phyloP scores from a whole-genome alignment of 2,329 filamentous ascomycete genomes.

The Colletotrichum sp. region DNA sequence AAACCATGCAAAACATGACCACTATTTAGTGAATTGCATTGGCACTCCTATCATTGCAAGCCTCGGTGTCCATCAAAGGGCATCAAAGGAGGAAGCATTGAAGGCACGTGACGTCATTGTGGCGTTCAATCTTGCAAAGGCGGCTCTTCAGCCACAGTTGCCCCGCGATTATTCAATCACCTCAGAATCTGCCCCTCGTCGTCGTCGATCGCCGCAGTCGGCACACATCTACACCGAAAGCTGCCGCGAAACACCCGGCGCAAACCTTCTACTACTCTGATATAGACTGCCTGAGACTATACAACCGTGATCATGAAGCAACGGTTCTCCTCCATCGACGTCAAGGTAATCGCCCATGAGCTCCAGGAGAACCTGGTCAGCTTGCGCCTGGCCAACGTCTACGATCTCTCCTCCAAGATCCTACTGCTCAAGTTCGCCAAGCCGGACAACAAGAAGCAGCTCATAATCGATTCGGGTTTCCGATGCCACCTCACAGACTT shows the following conservation, averaged over 20 bases:
- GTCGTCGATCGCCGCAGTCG: not conserved
- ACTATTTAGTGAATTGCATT: not conserved
- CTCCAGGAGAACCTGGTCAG: slow-evolving; percentile 77
- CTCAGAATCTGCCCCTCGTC: slow-evolving; percentile 19
- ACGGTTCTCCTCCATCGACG: slow-evolving; percentile 79
- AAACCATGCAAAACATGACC: not conserved
- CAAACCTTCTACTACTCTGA: not conserved
- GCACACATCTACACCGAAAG: not conserved
- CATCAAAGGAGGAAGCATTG: not conserved
- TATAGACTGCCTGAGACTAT: not conserved
- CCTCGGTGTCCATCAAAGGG: not conserved
- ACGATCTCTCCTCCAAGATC: slow-evolving; percentile 94
- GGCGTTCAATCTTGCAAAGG: not conserved
- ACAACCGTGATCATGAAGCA: slow-evolving; percentile 70
- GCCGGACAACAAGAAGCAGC: slow-evolving; percentile 85
- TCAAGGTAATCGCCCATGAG: slow-evolving; percentile 92
- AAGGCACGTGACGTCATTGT: slow-evolving; percentile 21
- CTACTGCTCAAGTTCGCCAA: slow-evolving; percentile 95
- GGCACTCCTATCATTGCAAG: not conserved
- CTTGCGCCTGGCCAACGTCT: slow-evolving; percentile 89
- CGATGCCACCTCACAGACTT: slow-evolving; percentile 94
- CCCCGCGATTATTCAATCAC: slow-evolving; percentile 18
- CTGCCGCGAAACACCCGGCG: not conserved
- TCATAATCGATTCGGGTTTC: slow-evolving; percentile 94
- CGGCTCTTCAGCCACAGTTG: slow-evolving; percentile 17